Evolutionary conservation across 225 moss, liverwort and hornwort species (phyloP), one percentile per base, ranked within the genome.

Genomic region (Physcomitrellopsis africana): DNA sequence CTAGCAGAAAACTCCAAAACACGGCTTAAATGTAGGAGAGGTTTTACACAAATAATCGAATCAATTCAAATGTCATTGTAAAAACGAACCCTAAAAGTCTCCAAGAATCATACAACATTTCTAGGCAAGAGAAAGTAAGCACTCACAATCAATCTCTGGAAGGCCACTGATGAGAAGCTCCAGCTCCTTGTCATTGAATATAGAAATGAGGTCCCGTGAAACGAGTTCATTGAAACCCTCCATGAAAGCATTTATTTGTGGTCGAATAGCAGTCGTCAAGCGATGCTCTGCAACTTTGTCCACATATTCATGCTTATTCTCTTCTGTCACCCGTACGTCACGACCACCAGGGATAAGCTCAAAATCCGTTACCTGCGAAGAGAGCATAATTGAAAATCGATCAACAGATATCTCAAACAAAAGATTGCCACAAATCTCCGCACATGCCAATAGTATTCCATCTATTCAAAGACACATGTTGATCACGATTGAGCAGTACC

Each of bases 201-300:
- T 95, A 58, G 99, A 92, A 77, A 99, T 93, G 47, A 99, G 89
- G 63, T 99, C 95, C 60, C 92, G 90, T 5, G 90, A 77, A 63
- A 99, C 85, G 24, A 99, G 83, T 76, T 99, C 99, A 75, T 93
- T 89, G 22, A 93, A 99, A 47, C 99, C 99, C 1, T 93, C 95
- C 99, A 95, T 83, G 61, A 95, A 99, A 11, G 92, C 82, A 58
- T 85, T 88, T 29, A 99, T 99, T 75, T 99, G 99, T 55, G 99
- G 95, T 79, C 92, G 81, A 72, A 99, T 99, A n/a, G 99, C 99
- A 57, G 95, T 99, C 64, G 99, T 99, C 72, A 99, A 76, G 23
- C 99, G 92, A 92, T 96, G 96, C 78, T 99, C 97, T 48, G 94
- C 97, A 74, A 99, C 94, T 53, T 89, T 92, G 76, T 99, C 97